phyloP scores from a whole-genome alignment of 306 rosid species.

The Glycine soja region DNA sequence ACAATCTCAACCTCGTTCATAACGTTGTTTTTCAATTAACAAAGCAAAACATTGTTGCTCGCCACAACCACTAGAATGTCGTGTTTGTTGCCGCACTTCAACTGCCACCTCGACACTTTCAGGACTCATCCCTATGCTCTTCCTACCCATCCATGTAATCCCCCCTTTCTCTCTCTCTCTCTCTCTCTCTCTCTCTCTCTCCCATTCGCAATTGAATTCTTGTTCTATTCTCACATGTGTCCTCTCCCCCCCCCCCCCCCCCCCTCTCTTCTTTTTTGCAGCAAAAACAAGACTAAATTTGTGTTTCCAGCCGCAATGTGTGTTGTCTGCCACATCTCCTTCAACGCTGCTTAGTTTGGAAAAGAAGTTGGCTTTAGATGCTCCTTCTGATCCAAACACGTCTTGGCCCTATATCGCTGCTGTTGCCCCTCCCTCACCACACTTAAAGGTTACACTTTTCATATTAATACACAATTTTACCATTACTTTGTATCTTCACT shows the following conservation, averaged over 20 bases:
- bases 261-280: conserved; percentile 50
- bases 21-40: background rate
- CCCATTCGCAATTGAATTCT: conserved; percentile 20
- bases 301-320: conserved; percentile 64
- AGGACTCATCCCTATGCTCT: conserved; percentile 49
- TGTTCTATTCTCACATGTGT: conserved; percentile 19
- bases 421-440: no score
- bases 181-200: background rate
- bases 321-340: conserved; percentile 63
- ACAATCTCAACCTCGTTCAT: background rate
- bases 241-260: background rate
- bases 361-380: conserved; percentile 59
- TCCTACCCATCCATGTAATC: background rate
- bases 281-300: conserved; percentile 63
- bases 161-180: background rate
- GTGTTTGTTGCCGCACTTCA: conserved; percentile 81
- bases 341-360: conserved; percentile 67
- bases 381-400: conserved; percentile 54
- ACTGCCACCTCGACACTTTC: conserved; percentile 69
- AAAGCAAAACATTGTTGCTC: background rate
- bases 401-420: conserved; percentile 65
- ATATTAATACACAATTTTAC: background rate
- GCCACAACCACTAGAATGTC: conserved; percentile 58
- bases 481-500: no score
- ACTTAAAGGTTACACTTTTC: conserved; percentile 54